A percentile compares a stretch with the other conserved stretches of the same genome.
Evolutionary conservation across 805 yeast species (phyloP).

Genomic region (Blastobotrys attinorum): DNA sequence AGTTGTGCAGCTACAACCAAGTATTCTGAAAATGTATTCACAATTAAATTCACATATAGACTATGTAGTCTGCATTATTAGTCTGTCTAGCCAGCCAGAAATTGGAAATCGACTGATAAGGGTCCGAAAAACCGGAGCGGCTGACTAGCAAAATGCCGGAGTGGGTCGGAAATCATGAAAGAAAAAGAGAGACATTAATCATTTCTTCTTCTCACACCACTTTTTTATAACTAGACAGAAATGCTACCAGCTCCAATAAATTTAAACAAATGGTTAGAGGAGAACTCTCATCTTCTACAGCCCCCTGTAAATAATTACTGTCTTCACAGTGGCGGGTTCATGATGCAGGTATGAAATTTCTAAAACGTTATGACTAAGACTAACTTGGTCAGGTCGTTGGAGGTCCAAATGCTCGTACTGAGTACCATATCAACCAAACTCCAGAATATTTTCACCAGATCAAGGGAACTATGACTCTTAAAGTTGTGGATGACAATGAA

Average conservation of each 20-base stretch:
- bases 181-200: too few species aligned
- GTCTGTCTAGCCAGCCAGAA: too few species aligned
- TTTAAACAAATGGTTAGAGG: slow-evolving; percentile 71
- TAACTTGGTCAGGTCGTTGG: slow-evolving; percentile 55
- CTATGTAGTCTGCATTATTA: too few species aligned
- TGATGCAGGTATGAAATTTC: slow-evolving; percentile 54
- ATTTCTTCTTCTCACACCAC: too few species aligned
- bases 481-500: slow-evolving; percentile 71
- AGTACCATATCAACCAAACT: slow-evolving; percentile 87
- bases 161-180: too few species aligned
- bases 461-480: slow-evolving; percentile 77
- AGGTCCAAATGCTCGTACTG: slow-evolving; percentile 91
- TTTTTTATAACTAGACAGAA: too few species aligned
- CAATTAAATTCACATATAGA: too few species aligned
- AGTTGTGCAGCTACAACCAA: too few species aligned
- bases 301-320: slow-evolving; percentile 94
- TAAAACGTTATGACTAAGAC: background rate
- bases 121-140: too few species aligned
- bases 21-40: too few species aligned
- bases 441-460: slow-evolving; percentile 90
- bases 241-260: slow-evolving; percentile 67
- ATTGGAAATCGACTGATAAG: too few species aligned
- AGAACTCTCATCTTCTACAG: slow-evolving; percentile 64
- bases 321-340: slow-evolving; percentile 83
- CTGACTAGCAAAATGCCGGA: too few species aligned